phyloP scores from a whole-genome alignment of 2,329 filamentous ascomycete species.

The Didymella sp. region DNA sequence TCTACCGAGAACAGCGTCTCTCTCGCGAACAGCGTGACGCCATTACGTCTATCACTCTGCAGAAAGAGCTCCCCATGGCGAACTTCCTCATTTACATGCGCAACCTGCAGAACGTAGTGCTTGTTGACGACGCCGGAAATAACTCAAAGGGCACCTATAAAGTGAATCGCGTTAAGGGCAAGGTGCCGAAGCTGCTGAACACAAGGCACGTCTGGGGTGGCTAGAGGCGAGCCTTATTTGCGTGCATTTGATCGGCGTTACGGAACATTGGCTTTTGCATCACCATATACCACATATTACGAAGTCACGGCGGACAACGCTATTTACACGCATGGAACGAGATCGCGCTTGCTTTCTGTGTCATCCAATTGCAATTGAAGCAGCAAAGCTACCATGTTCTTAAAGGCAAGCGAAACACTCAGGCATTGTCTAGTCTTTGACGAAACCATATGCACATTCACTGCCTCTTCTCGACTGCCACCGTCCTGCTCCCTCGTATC shows the following conservation, averaged over 20 bases:
- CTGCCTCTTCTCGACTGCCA: constrained; percentile 10
- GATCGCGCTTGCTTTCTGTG: neutral
- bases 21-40: constrained; percentile 30
- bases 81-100: constrained; percentile 28
- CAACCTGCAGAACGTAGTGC: constrained; percentile 31
- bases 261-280: neutral
- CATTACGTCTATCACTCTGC: constrained; percentile 29
- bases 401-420: neutral
- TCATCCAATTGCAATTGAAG: too few species aligned
- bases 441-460: neutral
- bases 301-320: neutral
- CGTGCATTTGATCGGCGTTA: constrained; percentile 8
- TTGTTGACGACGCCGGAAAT: constrained; percentile 15
- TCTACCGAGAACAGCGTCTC: constrained; percentile 32
- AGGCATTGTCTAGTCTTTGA: neutral
- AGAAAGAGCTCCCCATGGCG: constrained; percentile 23
- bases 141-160: constrained; percentile 24
- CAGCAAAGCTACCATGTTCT: too few species aligned
- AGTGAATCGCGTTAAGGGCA: constrained; percentile 27
- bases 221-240: neutral
- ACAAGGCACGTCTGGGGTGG: constrained; percentile 20
- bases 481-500: constrained; percentile 6
- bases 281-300: constrained; percentile 12
- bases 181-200: constrained; percentile 23
- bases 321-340: neutral